These are phyloP conservation scores for Phycomyces blakesleeanus DNA, from an alignment of 192 early-diverging fungal genomes.

Conservation along the genomic window DNA sequence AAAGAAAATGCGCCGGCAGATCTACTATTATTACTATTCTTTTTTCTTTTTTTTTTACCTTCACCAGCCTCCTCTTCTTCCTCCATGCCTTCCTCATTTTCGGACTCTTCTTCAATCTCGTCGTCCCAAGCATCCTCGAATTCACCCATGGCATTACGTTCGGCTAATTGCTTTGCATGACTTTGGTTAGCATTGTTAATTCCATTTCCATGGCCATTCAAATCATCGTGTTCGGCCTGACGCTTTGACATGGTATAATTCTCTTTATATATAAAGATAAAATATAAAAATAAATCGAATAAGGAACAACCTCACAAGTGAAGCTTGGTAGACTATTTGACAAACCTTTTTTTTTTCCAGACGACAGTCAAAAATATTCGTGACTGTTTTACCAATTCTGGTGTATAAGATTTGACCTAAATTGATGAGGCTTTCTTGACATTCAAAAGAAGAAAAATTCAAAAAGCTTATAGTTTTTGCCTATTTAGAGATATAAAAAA, in stretches of 20 bases:
- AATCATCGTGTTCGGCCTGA: conserved; percentile 25
- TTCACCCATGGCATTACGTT: conserved; percentile 73
- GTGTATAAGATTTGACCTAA: no score
- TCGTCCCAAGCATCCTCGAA: conserved; percentile 95
- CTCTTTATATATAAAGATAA: neutral
- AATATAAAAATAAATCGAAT: neutral
- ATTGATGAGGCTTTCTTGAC: no score
- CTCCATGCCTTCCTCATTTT: conserved; percentile 35
- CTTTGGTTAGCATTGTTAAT: neutral
- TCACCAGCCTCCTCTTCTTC: conserved; percentile 34
- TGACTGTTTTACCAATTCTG: no score
- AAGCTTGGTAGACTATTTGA: neutral
- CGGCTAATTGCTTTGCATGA: conserved; percentile 15
- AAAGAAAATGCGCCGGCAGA: no score
- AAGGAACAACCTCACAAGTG: neutral
- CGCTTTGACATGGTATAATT: conserved; percentile 35
- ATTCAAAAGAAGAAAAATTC: no score
- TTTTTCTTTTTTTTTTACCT: conserved; percentile 15
- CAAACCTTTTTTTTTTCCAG: no score
- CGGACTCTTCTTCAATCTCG: conserved; percentile 71
- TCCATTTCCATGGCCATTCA: conserved; percentile 16
- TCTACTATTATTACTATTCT: no score
- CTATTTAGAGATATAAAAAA: no score
- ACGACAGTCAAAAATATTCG: no score
- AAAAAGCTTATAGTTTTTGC: no score